phyloP scores from a whole-genome alignment of 2,329 filamentous ascomycete genomes.

The Stachybotrys echinatus region DNA sequence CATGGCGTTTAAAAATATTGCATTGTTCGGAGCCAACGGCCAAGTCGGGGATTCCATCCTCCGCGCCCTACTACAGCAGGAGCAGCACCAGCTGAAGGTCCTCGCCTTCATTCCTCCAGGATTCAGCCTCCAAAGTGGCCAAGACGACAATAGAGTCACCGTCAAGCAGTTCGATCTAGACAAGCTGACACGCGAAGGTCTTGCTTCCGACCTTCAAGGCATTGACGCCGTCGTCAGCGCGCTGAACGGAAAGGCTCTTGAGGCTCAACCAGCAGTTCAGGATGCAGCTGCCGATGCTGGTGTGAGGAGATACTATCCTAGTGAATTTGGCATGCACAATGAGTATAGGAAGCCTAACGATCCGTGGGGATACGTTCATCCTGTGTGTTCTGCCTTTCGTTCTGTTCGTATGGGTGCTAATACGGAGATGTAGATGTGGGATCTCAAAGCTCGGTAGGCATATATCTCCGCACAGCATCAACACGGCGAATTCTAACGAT shows the following conservation, averaged over 20 bases:
- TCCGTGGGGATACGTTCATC: background rate
- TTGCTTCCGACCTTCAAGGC: background rate
- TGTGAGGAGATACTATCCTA: background rate
- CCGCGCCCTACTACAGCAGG: background rate
- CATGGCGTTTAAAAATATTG: background rate
- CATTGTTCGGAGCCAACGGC: background rate
- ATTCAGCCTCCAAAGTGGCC: background rate
- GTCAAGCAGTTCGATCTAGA: background rate
- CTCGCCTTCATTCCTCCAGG: background rate
- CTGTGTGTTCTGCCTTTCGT: background rate
- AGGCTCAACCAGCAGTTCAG: background rate
- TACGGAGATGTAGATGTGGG: slow-evolving; percentile 2
- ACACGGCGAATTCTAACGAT: background rate
- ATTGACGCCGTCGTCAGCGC: background rate
- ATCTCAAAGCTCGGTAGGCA: background rate
- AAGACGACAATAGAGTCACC: background rate
- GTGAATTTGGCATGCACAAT: background rate
- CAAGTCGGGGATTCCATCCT: background rate
- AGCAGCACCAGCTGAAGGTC: background rate
- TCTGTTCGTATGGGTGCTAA: too few species aligned
- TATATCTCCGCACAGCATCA: background rate
- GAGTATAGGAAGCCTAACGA: background rate
- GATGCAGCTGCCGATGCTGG: background rate
- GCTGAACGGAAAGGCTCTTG: background rate
- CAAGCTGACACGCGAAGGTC: background rate